Base-by-base conservation (phyloP, 2,329 filamentous ascomycete genomes). In the Pyricularia sp. region DNA sequence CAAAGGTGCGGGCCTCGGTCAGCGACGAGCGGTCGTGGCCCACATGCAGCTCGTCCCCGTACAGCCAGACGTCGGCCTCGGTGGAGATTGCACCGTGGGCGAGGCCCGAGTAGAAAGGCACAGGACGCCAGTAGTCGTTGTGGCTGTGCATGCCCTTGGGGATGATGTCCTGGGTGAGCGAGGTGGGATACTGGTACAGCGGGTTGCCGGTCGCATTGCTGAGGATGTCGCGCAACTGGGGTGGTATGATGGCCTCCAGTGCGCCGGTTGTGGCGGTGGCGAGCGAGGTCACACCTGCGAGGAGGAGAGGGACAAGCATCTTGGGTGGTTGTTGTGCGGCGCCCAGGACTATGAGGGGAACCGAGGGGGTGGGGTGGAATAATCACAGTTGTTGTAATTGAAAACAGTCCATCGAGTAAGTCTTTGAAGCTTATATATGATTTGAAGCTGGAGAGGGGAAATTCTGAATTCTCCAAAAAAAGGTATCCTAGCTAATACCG, bases 11-110 rank as follows among this genome's bases (percentile, higher is more conserved):
- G 49, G 80, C 78, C 40, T 71, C 70, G n/a, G 79, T 80, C 31
- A 88, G 72, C 1, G 81, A 78, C 12, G 79, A 78, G 3, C 74
- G 76, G 62, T 82, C 82, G 70, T 90, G 88, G 6, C 86, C 86
- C 35, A 90, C 82, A 6, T 53, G 62, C 40, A 63, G 40, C 64
- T 82, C 83, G 4, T 71, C 72, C 65, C 81, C 78, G 62, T 81
- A 81, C 1, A 84, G 76, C 85, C 86, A 91, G 26, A 91, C 82
- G 70, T 91, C 88, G 2, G 86, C 87, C 74, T 91, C 88, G 3
- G 89, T 78, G 10, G 85, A 82, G 6, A 83, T 82, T 68, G 84
- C 88, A 7, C 85, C 84, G 5, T 81, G 80, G 8, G 76, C 73
- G 1, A 88, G 72, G 26, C 88, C 88, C 12, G 84, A 84, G 69